Base-by-base conservation (phyloP, 768 basidiomycete genomes). In the Calocybe cyanea region DNA sequence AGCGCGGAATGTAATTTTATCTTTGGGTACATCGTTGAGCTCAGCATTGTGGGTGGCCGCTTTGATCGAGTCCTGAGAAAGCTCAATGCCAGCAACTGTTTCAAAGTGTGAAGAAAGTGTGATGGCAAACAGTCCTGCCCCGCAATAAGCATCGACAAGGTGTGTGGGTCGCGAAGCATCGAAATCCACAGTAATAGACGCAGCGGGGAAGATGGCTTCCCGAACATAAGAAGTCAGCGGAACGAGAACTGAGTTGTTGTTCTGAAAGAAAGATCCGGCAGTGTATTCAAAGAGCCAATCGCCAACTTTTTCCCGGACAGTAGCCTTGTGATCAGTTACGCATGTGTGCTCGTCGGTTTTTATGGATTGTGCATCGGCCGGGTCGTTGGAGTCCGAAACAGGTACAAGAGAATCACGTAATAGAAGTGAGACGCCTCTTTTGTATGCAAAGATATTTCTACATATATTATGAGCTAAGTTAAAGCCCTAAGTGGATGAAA, bases 111-210 rank as follows among this genome's bases (percentile, higher is more conserved):
- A 76, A 2, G 87, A 85, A 39, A 98, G 83, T 10, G 81, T 78
- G 70, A 95, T 83, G 2, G 88, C 82, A 64, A 95, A 94, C 43
- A 94, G 77, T 3, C 92, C 92, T 11, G 83, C 80, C 34, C 92
- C 92, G 61, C 92, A 97, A 65, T 95, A 95, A 2, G 94, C 83
- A 61, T 99, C 95, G 23, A 99, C 91, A 36, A 98, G 84, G 64
- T 95, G 93, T 0, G 88, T 92, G 1, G 81, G 81, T 6, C 44
- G 50, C 42, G 41, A 31, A 6, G 43, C 24, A 7, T 41, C 42
- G 48, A 42, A 32, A 39, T 41, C 28, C 57, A 35, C 47, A 54
- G 41, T 35, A 42, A 49, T 51, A 46, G 58, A 42, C 14, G 59
- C 33, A 0, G 58, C 45, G 15, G 65, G 66, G 56, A 83, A 81